Base-by-base conservation (phyloP, 2,329 filamentous ascomycete species). In the Drechslerella dactyloides region DNA sequence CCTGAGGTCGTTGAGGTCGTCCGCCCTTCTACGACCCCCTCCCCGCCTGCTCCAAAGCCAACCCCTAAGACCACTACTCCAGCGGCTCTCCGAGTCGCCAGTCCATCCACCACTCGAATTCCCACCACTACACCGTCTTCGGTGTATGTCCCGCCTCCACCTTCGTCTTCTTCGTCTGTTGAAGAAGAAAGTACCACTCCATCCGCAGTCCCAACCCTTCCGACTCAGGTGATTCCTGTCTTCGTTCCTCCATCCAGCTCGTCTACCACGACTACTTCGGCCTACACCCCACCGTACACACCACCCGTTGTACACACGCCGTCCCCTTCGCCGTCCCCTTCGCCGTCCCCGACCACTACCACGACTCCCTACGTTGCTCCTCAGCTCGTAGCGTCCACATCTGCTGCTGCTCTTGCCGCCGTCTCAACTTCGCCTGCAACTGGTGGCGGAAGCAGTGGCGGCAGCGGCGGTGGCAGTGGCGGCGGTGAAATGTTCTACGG, bases 221-320 rank as follows among this genome's bases (percentile, higher is more conserved):
- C 66, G 35, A 70, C 66, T 13, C 15, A 64, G 19, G 59, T 70
- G 48, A 64, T 70, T 37, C 66, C 60, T 33, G 15, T 69, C 2
- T 58, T 57, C 13, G 53, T 69, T 50, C 65, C 65, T 21, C 33
- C 52, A 59, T 10, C 19, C 15, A 59, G 42, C 56, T 27, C 56
- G 2, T 46, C 58, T 11, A 24, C 30, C 6, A 27, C 58, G 8
- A 44, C 58, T 13, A 55, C 33, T 2, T 23, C 56, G 37, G 42
- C 37, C 30, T 42, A 3, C 8, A 33, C 27, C 3, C 3, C 27
- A 33, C 27, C 58, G n/a, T n/a, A n/a, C n/a, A n/a, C n/a, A n/a
- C n/a, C n/a, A n/a, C n/a, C n/a, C n/a, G n/a, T n/a, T 44, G 30
- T 35, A 2, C 42, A 35, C 48, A 62, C 58, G 13, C 46, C 58